These are phyloP conservation scores for Rhododendron griersonianum DNA, from an alignment of 148 eudicot species.

Conservation along the genomic window DNA sequence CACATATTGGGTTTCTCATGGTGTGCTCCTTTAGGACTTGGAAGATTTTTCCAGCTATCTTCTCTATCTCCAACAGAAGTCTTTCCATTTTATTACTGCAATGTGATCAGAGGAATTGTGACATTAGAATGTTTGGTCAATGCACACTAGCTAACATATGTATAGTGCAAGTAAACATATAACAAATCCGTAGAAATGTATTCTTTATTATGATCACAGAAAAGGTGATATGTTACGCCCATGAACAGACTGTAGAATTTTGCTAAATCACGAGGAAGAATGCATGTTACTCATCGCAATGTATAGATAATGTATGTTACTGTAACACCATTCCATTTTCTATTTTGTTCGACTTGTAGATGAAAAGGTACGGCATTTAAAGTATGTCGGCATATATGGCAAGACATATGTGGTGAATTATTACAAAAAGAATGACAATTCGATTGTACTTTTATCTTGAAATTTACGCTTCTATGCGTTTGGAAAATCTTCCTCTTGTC, in stretches of 20 bases:
- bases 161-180: background rate
- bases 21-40: conserved; percentile 15
- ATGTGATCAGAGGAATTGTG: background rate
- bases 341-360: background rate
- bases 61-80: conserved; percentile 40
- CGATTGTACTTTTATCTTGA: background rate
- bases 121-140: background rate
- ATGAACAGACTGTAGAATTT: background rate
- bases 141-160: background rate
- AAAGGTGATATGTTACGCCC: background rate
- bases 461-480: background rate
- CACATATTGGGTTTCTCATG: background rate
- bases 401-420: background rate
- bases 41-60: conserved; percentile 32
- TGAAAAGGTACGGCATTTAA: background rate
- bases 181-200: background rate
- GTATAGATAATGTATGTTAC: background rate
- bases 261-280: background rate
- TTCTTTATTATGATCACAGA: background rate
- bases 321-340: background rate
- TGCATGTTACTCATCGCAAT: background rate
- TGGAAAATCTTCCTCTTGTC: background rate
- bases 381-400: background rate
- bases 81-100: conserved; percentile 54
- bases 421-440: background rate